Percentiles rank a stretch among this genome's conserved stretches.
These are phyloP conservation scores for Phytophthora citricola DNA, from an alignment of 352 stramenopile genomes.

Conservation along the genomic window DNA sequence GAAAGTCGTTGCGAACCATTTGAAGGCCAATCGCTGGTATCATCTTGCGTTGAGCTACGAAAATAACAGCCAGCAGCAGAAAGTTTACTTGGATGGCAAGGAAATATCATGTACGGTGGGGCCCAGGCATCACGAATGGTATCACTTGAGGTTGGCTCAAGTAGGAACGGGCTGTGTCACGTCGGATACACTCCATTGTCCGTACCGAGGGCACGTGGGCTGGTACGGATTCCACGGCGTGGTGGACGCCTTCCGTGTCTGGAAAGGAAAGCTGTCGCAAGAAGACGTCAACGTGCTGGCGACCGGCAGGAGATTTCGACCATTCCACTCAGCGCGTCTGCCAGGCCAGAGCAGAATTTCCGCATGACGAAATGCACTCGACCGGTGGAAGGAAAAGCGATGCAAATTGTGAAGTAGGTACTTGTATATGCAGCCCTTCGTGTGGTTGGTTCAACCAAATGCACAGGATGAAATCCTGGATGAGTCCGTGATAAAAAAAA, in stretches of 20 bases:
- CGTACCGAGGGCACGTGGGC: not conserved
- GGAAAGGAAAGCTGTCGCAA: constrained; percentile 21
- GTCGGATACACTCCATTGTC: constrained; percentile 7
- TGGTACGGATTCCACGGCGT: constrained; percentile 46
- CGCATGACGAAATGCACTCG: not conserved
- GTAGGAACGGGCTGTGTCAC: constrained; percentile 34
- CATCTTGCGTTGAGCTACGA: constrained; percentile 42
- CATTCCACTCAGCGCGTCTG: not conserved
- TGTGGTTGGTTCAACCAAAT: too few relatives aligned
- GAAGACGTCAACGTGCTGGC: constrained; percentile 14
- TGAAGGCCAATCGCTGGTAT: constrained; percentile 41
- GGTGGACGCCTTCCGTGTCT: constrained; percentile 44
- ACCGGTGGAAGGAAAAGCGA: constrained; percentile 2
- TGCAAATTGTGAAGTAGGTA: not conserved
- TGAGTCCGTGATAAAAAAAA: too few relatives aligned
- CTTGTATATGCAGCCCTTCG: too few relatives aligned
- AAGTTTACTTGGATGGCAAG: constrained; percentile 36
- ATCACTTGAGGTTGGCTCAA: constrained; percentile 18
- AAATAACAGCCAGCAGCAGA: constrained; percentile 8
- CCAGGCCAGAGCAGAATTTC: not conserved
- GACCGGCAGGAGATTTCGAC: not conserved
- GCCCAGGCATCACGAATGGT: constrained; percentile 12
- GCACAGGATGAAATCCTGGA: too few relatives aligned
- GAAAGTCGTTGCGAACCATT: constrained; percentile 11
- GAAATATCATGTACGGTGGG: constrained; percentile 7